phyloP scores from a whole-genome alignment of 192 early-diverging fungal genomes.

The Ambispora gerdemannii region DNA sequence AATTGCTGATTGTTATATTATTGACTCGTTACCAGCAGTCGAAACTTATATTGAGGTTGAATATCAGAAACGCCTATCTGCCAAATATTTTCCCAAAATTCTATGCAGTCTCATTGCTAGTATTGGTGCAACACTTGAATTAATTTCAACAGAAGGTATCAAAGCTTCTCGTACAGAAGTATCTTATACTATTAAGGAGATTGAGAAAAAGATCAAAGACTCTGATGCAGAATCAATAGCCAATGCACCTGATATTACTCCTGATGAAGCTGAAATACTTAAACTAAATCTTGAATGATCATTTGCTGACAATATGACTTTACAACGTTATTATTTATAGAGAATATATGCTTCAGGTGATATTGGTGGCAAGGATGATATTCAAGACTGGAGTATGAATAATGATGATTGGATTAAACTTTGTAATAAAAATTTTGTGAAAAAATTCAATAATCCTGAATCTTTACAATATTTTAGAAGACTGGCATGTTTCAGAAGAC shows the following conservation, averaged over 20 bases:
- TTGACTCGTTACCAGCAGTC: conserved; percentile 11
- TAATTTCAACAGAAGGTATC: conserved; percentile 18
- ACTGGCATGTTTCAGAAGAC: conserved; percentile 27
- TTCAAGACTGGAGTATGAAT: conserved; percentile 15
- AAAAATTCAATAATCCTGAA: conserved; percentile 28
- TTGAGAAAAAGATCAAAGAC: conserved; percentile 18
- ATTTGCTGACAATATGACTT: conserved; percentile 20
- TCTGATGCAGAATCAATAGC: conserved; percentile 21
- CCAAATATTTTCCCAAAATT: conserved; percentile 29
- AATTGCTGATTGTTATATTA: conserved; percentile 19
- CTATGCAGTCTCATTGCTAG: conserved; percentile 23
- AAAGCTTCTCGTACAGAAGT: neutral
- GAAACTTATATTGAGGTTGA: conserved; percentile 27
- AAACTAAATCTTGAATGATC: conserved; percentile 7
- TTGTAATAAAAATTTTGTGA: conserved; percentile 15
- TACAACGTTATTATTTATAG: conserved; percentile 26
- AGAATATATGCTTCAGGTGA: conserved; percentile 22
- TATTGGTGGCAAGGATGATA: conserved; percentile 23
- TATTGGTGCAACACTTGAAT: conserved; percentile 13
- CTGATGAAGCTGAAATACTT: conserved; percentile 23
- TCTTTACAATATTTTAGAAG: conserved; percentile 25
- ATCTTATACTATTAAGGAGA: conserved; percentile 23
- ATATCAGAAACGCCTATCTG: conserved; percentile 21
- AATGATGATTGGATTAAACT: conserved; percentile 27
- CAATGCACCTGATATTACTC: conserved; percentile 17